Percentiles rank a stretch among this genome's conserved stretches.
phyloP scores from a whole-genome alignment of 1,284 basidiomycete genomes.

The Leccinum solheimii region DNA sequence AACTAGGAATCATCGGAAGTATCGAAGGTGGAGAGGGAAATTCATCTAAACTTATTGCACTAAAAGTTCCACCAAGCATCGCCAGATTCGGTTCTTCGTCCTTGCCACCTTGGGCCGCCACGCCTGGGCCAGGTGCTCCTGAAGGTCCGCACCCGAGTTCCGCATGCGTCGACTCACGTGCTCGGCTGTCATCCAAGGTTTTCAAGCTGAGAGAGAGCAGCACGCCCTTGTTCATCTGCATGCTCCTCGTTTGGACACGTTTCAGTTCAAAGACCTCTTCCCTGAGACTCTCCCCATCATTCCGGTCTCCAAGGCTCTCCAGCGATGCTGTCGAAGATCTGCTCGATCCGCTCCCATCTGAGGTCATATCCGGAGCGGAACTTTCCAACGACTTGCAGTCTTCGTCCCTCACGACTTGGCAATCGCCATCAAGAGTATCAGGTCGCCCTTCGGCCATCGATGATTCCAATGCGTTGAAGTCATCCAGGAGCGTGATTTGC shows the following conservation, averaged over 20 bases:
- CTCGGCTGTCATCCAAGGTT: slow-evolving; percentile 10
- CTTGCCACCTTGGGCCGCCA: slow-evolving; percentile 16
- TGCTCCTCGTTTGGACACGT: slow-evolving; percentile 46
- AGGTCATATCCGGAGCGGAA: slow-evolving; percentile 30
- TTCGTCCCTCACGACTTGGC: slow-evolving; percentile 13
- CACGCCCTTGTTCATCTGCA: slow-evolving; percentile 48
- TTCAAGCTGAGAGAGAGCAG: slow-evolving; percentile 35
- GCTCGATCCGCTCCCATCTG: slow-evolving; percentile 26
- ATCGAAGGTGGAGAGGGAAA: slow-evolving; percentile 46
- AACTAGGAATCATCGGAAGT: slow-evolving; percentile 35
- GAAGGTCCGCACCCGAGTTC: slow-evolving; percentile 11
- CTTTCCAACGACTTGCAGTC: slow-evolving; percentile 28
- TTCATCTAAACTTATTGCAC: slow-evolving; percentile 42
- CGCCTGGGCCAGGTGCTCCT: not conserved
- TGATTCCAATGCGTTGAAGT: not conserved
- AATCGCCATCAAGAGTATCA: not conserved
- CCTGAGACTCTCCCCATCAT: slow-evolving; percentile 28
- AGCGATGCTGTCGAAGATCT: slow-evolving; percentile 27
- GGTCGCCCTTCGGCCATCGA: not conserved
- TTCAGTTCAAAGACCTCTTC: slow-evolving; percentile 43
- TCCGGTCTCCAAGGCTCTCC: slow-evolving; percentile 22
- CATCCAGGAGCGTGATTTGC: not conserved
- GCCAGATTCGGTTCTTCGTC: slow-evolving; percentile 29
- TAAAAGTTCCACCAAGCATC: slow-evolving; percentile 38
- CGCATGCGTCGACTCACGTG: slow-evolving; percentile 18